phyloP scores from a whole-genome alignment of 768 basidiomycete species.

The Podaxis rugospora region DNA sequence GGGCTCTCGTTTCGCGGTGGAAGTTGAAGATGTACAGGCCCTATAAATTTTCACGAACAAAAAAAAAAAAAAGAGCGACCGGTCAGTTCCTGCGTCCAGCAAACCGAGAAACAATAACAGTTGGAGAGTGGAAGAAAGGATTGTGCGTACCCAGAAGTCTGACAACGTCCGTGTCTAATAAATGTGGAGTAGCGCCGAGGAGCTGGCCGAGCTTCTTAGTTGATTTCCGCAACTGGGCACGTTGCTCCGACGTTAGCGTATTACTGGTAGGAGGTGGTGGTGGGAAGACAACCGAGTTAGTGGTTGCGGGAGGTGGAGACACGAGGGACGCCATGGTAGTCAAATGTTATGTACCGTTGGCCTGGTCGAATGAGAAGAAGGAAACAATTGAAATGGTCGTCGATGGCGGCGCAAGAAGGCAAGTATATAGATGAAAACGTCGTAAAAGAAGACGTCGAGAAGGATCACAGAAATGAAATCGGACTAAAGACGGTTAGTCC shows the following conservation, averaged over 20 bases:
- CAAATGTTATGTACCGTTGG: conserved; percentile 5
- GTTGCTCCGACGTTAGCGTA: conserved; percentile 43
- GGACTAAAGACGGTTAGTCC: not conserved
- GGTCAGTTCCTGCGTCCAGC: not conserved
- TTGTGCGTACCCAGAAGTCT: conserved; percentile 17
- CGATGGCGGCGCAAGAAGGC: conserved; percentile 1
- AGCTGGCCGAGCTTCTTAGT: conserved; percentile 57
- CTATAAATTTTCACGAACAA: conserved; percentile 10
- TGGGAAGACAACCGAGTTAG: conserved; percentile 35
- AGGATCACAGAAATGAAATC: not conserved
- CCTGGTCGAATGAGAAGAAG: not conserved
- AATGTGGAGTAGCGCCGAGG: conserved; percentile 55
- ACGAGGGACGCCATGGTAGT: conserved; percentile 11
- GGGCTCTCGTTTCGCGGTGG: conserved; percentile 10
- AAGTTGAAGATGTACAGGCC: conserved; percentile 19
- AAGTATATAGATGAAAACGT: conserved; percentile 1
- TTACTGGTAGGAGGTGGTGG: conserved; percentile 58
- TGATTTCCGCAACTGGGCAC: conserved; percentile 51
- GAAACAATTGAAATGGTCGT: not conserved
- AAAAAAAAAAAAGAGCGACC: not conserved
- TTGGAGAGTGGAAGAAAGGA: not conserved
- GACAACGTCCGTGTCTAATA: conserved; percentile 33
- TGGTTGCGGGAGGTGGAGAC: conserved; percentile 9
- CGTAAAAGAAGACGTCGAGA: not conserved
- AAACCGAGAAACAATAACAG: not conserved